phyloP scores from a whole-genome alignment of 306 rosid species.

The Cajanus cajan region DNA sequence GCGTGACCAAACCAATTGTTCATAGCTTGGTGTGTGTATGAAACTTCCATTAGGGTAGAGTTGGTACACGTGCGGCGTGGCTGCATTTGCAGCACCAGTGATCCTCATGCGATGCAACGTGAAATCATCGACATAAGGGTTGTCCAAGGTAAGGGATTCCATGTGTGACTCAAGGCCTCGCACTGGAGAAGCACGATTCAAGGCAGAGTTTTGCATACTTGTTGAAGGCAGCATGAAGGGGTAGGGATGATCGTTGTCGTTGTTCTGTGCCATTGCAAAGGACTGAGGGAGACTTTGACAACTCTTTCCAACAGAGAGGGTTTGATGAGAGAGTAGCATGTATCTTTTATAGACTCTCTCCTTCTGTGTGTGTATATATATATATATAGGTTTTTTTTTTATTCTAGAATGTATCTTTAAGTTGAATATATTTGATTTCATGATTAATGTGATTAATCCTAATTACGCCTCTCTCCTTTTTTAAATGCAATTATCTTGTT shows the following conservation, averaged over 20 bases:
- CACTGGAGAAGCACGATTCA: background rate
- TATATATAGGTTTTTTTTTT: too few species aligned
- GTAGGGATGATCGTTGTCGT: background rate
- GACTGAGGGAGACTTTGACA: too few species aligned
- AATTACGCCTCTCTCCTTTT: too few species aligned
- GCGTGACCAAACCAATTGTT: background rate
- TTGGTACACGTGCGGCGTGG: background rate
- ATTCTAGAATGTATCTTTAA: too few species aligned
- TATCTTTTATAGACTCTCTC: too few species aligned
- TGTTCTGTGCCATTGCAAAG: background rate
- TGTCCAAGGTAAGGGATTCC: background rate
- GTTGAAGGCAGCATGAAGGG: background rate
- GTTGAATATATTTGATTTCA: too few species aligned
- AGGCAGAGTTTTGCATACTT: background rate
- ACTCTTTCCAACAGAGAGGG: too few species aligned
- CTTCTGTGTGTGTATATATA: too few species aligned
- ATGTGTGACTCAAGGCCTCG: background rate
- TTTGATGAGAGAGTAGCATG: too few species aligned
- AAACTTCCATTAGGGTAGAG: background rate
- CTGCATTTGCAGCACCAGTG: background rate
- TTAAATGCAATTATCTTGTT: too few species aligned
- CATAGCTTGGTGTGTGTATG: background rate
- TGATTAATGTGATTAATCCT: too few species aligned
- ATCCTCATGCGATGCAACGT: too few species aligned
- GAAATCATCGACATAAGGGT: background rate